Evolutionary conservation across 1,284 basidiomycete genomes (phyloP), one percentile per base, ranked within the genome.

Genomic region (Rhodotorula sp.): DNA sequence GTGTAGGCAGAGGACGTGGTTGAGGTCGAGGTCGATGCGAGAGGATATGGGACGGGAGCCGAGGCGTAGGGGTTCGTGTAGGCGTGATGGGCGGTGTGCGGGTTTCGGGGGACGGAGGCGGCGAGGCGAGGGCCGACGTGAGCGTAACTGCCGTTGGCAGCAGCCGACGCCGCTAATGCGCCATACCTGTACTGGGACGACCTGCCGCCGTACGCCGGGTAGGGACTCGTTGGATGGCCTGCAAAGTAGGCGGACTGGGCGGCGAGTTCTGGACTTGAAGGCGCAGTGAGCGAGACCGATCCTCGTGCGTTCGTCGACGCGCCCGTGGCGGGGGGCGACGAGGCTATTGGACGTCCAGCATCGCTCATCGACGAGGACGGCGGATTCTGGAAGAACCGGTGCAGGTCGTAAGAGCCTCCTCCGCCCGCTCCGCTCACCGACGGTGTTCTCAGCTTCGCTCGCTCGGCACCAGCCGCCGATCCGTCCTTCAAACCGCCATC

Each of bases 381-480:
- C 24, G 65, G 71, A 59, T 64, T 68, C 56, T 75, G 73, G 65
- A 75, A 75, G 69, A 75, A 75, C 9, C 73, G 70, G 54, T 75
- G 73, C 8, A 75, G 51, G 59, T 75, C 73, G 59, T 70, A 72
- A 44, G 40, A 44, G 16, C 40, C 40, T 44, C 40, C 40, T 44
- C 7, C 40, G 15, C 59, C 53, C 20, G 53, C 59, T 6, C 58
- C 58, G 30, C 26, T 18, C 22, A 50, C 22, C 40, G 40, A 44
- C 16, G 40, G 40, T 18, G 40, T 44, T 44, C 40, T 44, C 40
- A 44, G 40, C 40, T 44, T 44, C 9, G 16, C 30, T 18, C 24
- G 47, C 22, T 26, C 57, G n/a, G 24, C 44, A 48, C 30, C 30
- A 11, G 34, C 51, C 24, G 18, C 28, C n/a, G 15, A 30, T 48